Conservation (phyloP, 73 alveolate genomes). For the Stentor coeruleus region DNA sequence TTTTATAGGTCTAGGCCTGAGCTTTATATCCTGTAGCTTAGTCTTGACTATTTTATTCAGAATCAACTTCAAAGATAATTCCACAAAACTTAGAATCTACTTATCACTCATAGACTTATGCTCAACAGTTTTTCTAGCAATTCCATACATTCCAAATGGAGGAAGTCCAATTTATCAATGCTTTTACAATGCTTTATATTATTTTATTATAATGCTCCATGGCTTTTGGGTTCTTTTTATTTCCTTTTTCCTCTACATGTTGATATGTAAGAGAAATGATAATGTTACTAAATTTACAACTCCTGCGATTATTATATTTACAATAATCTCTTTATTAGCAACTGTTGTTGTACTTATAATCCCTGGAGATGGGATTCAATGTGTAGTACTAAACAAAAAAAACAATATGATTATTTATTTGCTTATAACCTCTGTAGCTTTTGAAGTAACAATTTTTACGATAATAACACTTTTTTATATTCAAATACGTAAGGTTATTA, state of each 20-base stretch:
- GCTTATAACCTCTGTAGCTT: not conserved
- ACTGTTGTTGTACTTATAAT: not conserved
- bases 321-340: not conserved
- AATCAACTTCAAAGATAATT: not conserved
- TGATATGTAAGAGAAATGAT: not conserved
- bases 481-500: not conserved
- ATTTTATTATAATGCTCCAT: not conserved
- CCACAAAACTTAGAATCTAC: not conserved
- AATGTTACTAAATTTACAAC: not conserved
- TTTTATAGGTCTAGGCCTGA: conserved; percentile 1
- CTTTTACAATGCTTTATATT: too few species aligned
- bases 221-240: not conserved
- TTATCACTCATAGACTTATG: not conserved
- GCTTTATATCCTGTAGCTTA: not conserved
- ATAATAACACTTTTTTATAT: not conserved
- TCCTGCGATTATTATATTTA: too few species aligned
- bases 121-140: not conserved
- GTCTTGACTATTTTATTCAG: not conserved
- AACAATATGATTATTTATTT: too few species aligned
- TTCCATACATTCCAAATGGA: not conserved
- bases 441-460: not conserved
- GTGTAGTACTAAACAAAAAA: not conserved
- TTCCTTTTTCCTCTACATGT: not conserved
- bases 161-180: not conserved
- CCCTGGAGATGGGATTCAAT: not conserved